These are phyloP conservation scores for Zoysia pacifica DNA, from an alignment of 176 grass and related monocot species.

Conservation along the genomic window DNA sequence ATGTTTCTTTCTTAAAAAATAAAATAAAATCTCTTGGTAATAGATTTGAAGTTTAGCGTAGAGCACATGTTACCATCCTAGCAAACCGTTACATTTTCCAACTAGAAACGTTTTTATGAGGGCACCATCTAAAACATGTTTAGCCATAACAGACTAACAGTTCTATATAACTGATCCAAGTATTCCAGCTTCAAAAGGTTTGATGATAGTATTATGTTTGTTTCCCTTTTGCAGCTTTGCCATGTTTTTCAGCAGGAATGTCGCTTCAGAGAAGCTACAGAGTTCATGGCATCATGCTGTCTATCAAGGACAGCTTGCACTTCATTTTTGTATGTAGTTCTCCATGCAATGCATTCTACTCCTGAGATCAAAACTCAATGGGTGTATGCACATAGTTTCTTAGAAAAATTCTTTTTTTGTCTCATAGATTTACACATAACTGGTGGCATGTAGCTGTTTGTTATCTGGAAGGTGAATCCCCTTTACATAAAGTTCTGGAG, in stretches of 20 bases:
- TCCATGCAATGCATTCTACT: not conserved
- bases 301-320: constrained; percentile 52
- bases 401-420: not conserved
- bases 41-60: not conserved
- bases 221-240: constrained; percentile 56
- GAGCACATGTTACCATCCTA: not conserved
- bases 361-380: not conserved
- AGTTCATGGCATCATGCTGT: constrained; percentile 75
- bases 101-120: not conserved
- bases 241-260: constrained; percentile 80
- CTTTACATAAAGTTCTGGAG: constrained; percentile 61
- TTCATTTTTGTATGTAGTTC: constrained; percentile 65
- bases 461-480: constrained; percentile 76
- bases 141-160: not conserved
- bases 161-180: not conserved
- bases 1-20: no score
- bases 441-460: constrained; percentile 84
- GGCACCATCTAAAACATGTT: not conserved
- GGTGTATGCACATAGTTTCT: not conserved
- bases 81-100: not conserved
- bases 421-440: constrained; percentile 66
- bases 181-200: not conserved
- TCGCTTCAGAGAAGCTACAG: constrained; percentile 68
- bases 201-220: constrained; percentile 2
- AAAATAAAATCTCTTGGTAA: not conserved